Base-by-base conservation (phyloP, 192 early-diverging fungal species). In the Gryganskiella cystojenkinii region DNA sequence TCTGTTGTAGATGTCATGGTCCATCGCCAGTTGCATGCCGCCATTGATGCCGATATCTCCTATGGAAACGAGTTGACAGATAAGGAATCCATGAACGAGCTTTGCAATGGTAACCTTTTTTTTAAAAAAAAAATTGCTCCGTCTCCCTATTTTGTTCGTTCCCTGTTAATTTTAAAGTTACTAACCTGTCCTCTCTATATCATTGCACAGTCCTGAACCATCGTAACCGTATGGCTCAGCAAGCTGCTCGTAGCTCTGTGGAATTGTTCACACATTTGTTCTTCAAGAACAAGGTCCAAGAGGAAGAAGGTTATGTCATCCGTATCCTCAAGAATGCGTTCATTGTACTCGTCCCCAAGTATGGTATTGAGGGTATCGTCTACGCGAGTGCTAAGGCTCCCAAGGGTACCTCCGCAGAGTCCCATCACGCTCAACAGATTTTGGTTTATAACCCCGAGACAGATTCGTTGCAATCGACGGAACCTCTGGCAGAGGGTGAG, bases 191-290 rank as follows among this genome's bases (percentile, higher is more conserved):
- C 2, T 67, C 55, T 51, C 81, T 71, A 31, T 60, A 66, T 57
- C 54, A 14, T 56, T 64, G 0, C 30, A 62, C 70, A 86, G 85
- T 55, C 63, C 85, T 99, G 40, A 99, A 99, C 82, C 93, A 95
- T 79, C 91, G 98, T 31, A 89, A 99, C 80, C 87, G 96, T 8
- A 95, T 94, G 92, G 98, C 98, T 7, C 98, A 99, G 80, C 92
- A 95, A 61, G 98, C 98, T 0, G 86, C 91, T 13, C 89, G 97
- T 7, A 92, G 93, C 33, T 97, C 95, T 2, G 98, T 96, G 13
- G 98, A 99, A 84, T 86, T 99, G 13, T 98, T 91, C 86, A 99
- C 98, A 1, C 90, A 96, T 63, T 64, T 99, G 62, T 99, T 95
- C 85, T 99, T 99, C 86, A 95, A 92, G 82, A 91, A 90, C 72